phyloP scores from a whole-genome alignment of 768 basidiomycete genomes.

The Tylopilus vinaceipallidus region DNA sequence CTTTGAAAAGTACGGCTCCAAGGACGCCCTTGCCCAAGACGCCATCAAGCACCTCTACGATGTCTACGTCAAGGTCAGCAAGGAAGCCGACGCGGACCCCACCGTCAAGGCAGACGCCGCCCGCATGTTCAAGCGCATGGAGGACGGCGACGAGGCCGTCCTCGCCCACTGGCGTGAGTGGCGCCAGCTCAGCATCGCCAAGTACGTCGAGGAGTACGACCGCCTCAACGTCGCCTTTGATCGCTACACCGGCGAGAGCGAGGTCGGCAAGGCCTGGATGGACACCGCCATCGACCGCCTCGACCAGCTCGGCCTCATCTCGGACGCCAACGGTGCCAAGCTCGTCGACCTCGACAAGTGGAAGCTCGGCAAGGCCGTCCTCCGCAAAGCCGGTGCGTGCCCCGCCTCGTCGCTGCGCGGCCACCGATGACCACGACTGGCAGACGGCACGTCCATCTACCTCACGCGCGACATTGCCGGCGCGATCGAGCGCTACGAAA shows the following conservation, averaged over 20 bases:
- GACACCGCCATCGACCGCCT: constrained; percentile 67
- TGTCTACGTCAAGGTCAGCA: constrained; percentile 92
- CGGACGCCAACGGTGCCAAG: constrained; percentile 77
- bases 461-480: constrained; percentile 94
- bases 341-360: constrained; percentile 84
- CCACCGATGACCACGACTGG: not conserved
- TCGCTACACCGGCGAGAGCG: constrained; percentile 88
- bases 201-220: constrained; percentile 86
- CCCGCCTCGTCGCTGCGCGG: no score
- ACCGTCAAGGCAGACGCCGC: constrained; percentile 75
- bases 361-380: constrained; percentile 89
- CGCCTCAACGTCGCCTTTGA: constrained; percentile 90
- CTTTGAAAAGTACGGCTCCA: constrained; percentile 87
- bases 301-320: constrained; percentile 70
- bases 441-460: constrained; percentile 93
- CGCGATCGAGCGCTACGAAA: constrained; percentile 87
- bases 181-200: constrained; percentile 87
- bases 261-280: constrained; percentile 71
- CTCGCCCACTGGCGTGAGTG: constrained; percentile 89
- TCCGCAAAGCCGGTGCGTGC: constrained; percentile 75
- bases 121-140: constrained; percentile 91
- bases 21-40: constrained; percentile 78
- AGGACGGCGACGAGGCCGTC: constrained; percentile 84
- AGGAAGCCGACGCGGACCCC: constrained; percentile 72
- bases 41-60: constrained; percentile 94